Percentiles rank a stretch among this genome's conserved stretches.
Conservation (phyloP, 768 basidiomycete genomes). For the Leccinellum rugosiceps region DNA sequence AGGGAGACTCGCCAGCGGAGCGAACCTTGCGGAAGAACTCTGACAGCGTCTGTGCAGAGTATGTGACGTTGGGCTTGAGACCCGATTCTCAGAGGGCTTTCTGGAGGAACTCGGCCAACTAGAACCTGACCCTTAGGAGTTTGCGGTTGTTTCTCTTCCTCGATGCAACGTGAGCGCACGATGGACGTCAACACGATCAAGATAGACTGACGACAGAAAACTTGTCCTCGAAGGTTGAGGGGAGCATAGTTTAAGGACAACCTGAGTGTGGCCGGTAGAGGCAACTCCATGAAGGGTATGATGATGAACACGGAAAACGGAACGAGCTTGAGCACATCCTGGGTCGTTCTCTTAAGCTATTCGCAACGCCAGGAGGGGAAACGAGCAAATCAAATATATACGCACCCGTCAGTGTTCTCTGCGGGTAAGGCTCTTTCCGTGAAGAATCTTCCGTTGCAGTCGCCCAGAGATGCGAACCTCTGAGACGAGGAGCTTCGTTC, state of each 20-base stretch:
- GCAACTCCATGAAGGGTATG: conserved; percentile 97
- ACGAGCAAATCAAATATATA: background rate
- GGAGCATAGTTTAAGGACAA: conserved; percentile 98
- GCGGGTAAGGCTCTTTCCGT: conserved; percentile 87
- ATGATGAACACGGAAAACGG: conserved; percentile 94
- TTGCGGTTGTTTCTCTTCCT: conserved; percentile 99
- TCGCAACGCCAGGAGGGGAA: background rate
- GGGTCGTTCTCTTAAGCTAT: conserved; percentile 89
- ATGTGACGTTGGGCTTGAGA: conserved; percentile 92
- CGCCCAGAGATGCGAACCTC: conserved; percentile 89
- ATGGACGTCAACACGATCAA: background rate
- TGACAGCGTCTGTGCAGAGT: conserved; percentile 92
- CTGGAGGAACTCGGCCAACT: conserved; percentile 99
- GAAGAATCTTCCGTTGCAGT: conserved; percentile 88
- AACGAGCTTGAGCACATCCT: conserved; percentile 87
- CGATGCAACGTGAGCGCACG: background rate
- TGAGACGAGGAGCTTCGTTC: conserved; percentile 88
- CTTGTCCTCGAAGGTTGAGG: conserved; percentile 97
- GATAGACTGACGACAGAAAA: conserved; percentile 70
- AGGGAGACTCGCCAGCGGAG: conserved; percentile 92
- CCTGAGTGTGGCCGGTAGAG: conserved; percentile 93
- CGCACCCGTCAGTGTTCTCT: conserved; percentile 89
- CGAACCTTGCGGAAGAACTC: conserved; percentile 99
- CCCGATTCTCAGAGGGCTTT: conserved; percentile 95
- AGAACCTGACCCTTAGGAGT: conserved; percentile 86